Evolutionary conservation across 106 monocot species (phyloP), one percentile per base, ranked within the genome.

Genomic region (Amphibolis antarctica): DNA sequence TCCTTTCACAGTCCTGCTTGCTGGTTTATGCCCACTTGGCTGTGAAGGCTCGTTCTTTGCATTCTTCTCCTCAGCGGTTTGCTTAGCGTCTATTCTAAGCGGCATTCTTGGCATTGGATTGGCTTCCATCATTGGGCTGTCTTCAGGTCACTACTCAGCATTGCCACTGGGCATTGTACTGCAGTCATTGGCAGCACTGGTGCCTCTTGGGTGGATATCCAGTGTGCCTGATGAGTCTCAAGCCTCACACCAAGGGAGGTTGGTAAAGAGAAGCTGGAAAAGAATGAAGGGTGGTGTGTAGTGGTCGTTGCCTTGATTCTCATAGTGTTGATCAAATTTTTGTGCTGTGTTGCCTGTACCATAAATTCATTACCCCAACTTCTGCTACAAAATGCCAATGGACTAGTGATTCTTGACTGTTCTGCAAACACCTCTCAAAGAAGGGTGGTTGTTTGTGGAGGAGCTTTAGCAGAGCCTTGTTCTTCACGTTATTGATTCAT

Each of bases 31-130:
- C 59, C 88, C 88, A 11, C 42, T 66, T 14, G 88, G 93, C 0
- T 86, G 79, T 31, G 93, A 93, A 67, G 85, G 83, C 1, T 88
- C 88, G 1, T 64, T 93, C 6, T 85, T 93, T 26, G 93, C 93
- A 0, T 86, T 86, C 67, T 83, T 93, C 45, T 76, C 80, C 44
- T 93, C 85, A 0, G 83, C 80, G 19, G 9, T 89, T 48, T 83
- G 78, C 56, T 73, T 89, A 28, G 80, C 93, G 3, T 81, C 88
- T 0, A 89, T 93, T 69, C 17, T 93, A 0, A 75, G 93, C 60
- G 85, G 83, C n/a, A n/a, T 89, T 26, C 67, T 83, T 64, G 86
- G 93, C 42, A 77, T 93, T 20, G 81, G 78, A 11, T 62, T 93
- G 56, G 76, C 79, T 43, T 73, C 76, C 45, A 23, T 86, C 50